Base-by-base conservation (phyloP, 495 filamentous ascomycete species). In the Cudoniella acicularis region DNA sequence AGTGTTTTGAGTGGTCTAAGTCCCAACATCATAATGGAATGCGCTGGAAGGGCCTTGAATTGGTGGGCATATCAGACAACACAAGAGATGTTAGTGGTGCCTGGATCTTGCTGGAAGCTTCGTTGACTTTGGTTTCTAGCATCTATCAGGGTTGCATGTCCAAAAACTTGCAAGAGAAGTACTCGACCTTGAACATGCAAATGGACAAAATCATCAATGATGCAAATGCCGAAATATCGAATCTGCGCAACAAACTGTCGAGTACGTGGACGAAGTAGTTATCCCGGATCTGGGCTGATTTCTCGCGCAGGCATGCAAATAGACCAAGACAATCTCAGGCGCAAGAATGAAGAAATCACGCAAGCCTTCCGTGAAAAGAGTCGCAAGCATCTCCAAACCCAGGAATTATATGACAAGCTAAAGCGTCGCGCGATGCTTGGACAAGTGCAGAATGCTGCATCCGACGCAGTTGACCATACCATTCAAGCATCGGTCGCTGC, bases 61-160 rank as follows among this genome's bases (percentile, higher is more conserved):
- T 97, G 97, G 67, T 98, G 91, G 88, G 84, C 86, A 36, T 97
- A 96, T 69, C 94, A 98, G 64, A 86, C 89, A 13, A 87, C 86
- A 4, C 92, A 96, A 66, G 90, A 97, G 74, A 91, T 97, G 91
- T 95, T 27, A 45, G 77, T 65, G 25, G 11, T 3, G 10, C 2
- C 26, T 10, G 43, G 47, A 1, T 49, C 23, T 17, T 16, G 0
- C 6, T 59, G 9, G 54, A 61, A 58, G 45, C 10, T 48, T 27
- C 20, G 65, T 53, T 61, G 48, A 57, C 10, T 13, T 11, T 21
- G n/a, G 13, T 4, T 17, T 3, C 49, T 50, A 96, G 92, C 48
- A 78, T 90, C 60, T 96, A 92, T 65, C 91, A 96, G 64, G 88
- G 91, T 62, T 85, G 83, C 64, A 73, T 91, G 1, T 85, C 81